Evolutionary conservation across 768 basidiomycete species (phyloP).

Genomic region (Collybia mongolica): DNA sequence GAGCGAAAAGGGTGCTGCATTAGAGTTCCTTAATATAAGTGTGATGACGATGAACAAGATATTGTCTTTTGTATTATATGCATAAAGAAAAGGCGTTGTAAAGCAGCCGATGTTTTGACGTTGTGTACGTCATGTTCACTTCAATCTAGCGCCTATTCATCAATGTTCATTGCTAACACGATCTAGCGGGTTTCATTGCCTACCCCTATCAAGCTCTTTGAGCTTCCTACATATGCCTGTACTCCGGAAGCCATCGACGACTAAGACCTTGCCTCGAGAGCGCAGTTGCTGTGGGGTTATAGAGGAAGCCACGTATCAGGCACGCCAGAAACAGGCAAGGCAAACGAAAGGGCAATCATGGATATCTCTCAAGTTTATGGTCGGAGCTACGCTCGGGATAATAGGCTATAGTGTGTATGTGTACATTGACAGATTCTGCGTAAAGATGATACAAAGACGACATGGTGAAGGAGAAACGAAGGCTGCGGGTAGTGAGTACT

Average conservation of each 20-base stretch:
- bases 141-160: too few species aligned
- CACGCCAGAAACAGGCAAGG: conserved; percentile 40
- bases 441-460: conserved; percentile 61
- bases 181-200: not conserved
- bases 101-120: too few species aligned
- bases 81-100: too few species aligned
- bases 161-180: not conserved
- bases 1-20: conserved; percentile 22
- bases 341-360: conserved; percentile 63
- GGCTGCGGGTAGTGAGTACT: conserved; percentile 64
- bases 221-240: not conserved
- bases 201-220: not conserved
- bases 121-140: too few species aligned
- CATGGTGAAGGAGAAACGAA: conserved; percentile 43
- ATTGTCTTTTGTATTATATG: too few species aligned
- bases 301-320: conserved; percentile 39
- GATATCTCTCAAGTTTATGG: conserved; percentile 68
- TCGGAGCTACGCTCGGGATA: conserved; percentile 57
- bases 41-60: too few species aligned
- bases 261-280: conserved; percentile 3
- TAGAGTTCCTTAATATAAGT: not conserved
- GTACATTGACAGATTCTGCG: conserved; percentile 69
- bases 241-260: not conserved
- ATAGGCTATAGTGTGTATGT: conserved; percentile 75
- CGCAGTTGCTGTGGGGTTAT: conserved; percentile 51